phyloP scores from a whole-genome alignment of 495 filamentous ascomycete genomes.

The Parathielavia appendiculata region DNA sequence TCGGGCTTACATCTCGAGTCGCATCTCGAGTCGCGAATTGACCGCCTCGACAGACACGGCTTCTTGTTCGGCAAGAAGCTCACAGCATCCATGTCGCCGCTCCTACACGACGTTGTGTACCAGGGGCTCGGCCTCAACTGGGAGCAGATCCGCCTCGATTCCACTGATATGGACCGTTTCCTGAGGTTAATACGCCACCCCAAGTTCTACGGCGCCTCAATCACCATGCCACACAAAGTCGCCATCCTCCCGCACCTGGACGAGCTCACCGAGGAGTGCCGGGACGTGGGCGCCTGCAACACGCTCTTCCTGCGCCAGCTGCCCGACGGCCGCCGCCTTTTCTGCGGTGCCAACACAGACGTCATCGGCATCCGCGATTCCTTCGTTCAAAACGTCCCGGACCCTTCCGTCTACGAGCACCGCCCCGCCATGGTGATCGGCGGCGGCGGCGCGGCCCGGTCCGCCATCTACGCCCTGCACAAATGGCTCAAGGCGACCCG shows the following conservation, averaged over 20 bases:
- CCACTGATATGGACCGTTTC: slow-evolving; percentile 43
- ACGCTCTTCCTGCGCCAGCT: slow-evolving; percentile 60
- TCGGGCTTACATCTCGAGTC: slow-evolving; percentile 11
- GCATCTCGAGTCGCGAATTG: slow-evolving; percentile 18
- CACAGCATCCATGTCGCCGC: slow-evolving; percentile 64
- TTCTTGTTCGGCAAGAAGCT: slow-evolving; percentile 53
- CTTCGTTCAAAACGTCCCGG: slow-evolving; percentile 53
- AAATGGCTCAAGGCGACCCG: slow-evolving; percentile 58
- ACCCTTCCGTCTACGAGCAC: slow-evolving; percentile 41
- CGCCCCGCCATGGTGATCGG: slow-evolving; percentile 58
- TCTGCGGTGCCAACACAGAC: slow-evolving; percentile 71
- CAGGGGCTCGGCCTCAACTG: slow-evolving; percentile 53
- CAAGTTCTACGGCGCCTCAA: slow-evolving; percentile 46
- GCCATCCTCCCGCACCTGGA: slow-evolving; percentile 64
- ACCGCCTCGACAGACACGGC: slow-evolving; percentile 43
- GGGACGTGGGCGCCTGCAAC: slow-evolving; percentile 66
- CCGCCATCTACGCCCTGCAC: slow-evolving; percentile 62
- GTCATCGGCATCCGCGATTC: slow-evolving; percentile 67
- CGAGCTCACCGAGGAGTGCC: slow-evolving; percentile 60
- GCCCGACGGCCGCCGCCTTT: slow-evolving; percentile 37
- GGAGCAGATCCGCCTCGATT: slow-evolving; percentile 55
- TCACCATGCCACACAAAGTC: slow-evolving; percentile 75
- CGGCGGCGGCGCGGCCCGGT: slow-evolving; percentile 65
- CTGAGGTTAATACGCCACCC: slow-evolving; percentile 31
- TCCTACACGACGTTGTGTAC: slow-evolving; percentile 64